phyloP scores from a whole-genome alignment of 345 rosid genomes.

The Eucalyptus brandiana region DNA sequence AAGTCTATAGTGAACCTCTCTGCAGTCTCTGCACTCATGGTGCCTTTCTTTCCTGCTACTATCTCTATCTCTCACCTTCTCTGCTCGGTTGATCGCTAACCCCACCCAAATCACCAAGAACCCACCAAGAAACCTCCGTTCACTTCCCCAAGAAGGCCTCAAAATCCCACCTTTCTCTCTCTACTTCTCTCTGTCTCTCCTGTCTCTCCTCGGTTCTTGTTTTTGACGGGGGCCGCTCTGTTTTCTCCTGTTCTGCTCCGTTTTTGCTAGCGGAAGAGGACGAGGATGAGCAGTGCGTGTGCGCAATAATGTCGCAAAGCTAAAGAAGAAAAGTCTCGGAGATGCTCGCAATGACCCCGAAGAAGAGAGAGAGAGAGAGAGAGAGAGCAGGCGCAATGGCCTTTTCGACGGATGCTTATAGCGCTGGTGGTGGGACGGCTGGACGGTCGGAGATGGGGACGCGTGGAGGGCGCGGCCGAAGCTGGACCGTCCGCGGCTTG shows the following conservation, averaged over 20 bases:
- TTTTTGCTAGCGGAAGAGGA: not conserved
- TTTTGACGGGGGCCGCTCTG: not conserved
- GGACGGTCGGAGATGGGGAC: constrained; percentile 32
- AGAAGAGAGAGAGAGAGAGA: not conserved
- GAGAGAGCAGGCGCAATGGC: not conserved
- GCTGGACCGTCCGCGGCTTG: constrained; percentile 23
- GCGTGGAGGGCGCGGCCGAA: constrained; percentile 17
- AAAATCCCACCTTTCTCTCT: not conserved
- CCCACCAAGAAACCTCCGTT: not conserved
- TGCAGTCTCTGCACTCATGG: not conserved
- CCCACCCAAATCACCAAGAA: not conserved
- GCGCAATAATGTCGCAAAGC: not conserved
- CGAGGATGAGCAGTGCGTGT: not conserved
- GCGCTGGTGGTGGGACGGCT: not conserved
- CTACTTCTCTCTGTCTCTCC: not conserved
- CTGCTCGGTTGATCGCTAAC: not conserved
- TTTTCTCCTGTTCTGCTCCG: not conserved
- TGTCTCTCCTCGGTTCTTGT: not conserved
- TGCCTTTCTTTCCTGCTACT: not conserved
- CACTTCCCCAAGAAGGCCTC: not conserved
- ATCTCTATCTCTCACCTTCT: not conserved
- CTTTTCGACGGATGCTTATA: not conserved
- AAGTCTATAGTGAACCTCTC: constrained; percentile 50
- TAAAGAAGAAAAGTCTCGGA: not conserved
- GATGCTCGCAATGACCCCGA: not conserved